These are phyloP conservation scores for Coemansia sp. DNA, from an alignment of 192 early-diverging fungal species.

Conservation along the genomic window DNA sequence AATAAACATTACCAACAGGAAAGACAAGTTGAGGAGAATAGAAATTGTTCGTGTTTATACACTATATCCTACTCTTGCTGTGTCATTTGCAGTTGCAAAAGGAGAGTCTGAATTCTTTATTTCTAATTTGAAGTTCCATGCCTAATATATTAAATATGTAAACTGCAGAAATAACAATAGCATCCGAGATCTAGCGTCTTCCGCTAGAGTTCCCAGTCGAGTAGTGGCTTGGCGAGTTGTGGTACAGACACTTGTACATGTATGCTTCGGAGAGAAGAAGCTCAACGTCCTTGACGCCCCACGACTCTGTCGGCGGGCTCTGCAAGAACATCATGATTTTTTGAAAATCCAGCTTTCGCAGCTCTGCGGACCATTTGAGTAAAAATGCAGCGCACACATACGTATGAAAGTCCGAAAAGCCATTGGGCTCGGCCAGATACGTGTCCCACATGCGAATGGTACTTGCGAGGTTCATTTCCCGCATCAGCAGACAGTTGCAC, in stretches of 20 bases:
- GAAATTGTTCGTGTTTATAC: too few relatives aligned
- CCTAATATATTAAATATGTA: neutral
- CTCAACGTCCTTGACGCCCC: slow-evolving; percentile 92
- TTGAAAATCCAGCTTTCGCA: slow-evolving; percentile 90
- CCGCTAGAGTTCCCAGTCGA: slow-evolving; percentile 1
- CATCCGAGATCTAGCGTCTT: neutral
- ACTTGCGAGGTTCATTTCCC: slow-evolving; percentile 82
- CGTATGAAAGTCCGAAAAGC: slow-evolving; percentile 94
- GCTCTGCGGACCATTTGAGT: slow-evolving; percentile 87
- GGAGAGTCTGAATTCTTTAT: too few relatives aligned
- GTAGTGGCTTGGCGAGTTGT: slow-evolving; percentile 83
- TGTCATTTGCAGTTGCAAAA: too few relatives aligned
- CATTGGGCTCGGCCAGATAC: slow-evolving; percentile 67
- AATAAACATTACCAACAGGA: too few relatives aligned
- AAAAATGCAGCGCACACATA: slow-evolving; percentile 99
- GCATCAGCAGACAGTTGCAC: slow-evolving; percentile 99
- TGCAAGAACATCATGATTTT: slow-evolving; percentile 95
- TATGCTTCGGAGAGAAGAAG: slow-evolving; percentile 92
- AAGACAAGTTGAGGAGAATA: too few relatives aligned
- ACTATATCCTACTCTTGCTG: too few relatives aligned
- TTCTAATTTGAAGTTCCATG: too few relatives aligned
- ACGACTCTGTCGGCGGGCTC: slow-evolving; percentile 77
- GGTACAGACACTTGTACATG: slow-evolving; percentile 96
- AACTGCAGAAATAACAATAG: neutral
- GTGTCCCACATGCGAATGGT: slow-evolving; percentile 99